These are phyloP conservation scores for Globisporangium apiculatum DNA, from an alignment of 352 stramenopile genomes.

Conservation along the genomic window DNA sequence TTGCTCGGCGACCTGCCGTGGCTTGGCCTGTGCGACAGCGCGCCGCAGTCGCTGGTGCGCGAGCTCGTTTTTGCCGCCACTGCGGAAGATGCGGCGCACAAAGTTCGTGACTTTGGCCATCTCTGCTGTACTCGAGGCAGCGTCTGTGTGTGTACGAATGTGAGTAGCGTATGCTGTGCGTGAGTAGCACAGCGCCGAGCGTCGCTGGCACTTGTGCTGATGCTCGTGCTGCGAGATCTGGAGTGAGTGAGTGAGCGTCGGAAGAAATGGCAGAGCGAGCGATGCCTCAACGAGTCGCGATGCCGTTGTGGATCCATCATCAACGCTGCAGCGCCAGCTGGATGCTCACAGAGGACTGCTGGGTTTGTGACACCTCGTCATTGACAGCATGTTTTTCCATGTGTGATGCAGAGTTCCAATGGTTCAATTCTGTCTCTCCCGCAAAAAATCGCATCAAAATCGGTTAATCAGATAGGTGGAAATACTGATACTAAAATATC, in stretches of 20 bases:
- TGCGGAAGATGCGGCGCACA: conserved; percentile 39
- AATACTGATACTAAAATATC: too few species aligned
- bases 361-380: too few species aligned
- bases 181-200: too few species aligned
- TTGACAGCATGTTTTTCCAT: too few species aligned
- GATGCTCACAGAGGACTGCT: too few species aligned
- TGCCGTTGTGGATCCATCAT: not conserved
- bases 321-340: too few species aligned
- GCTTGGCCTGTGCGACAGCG: conserved; percentile 35
- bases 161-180: not conserved
- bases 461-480: too few species aligned
- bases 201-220: not conserved
- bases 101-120: conserved; percentile 41
- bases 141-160: not conserved
- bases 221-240: not conserved
- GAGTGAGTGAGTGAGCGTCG: not conserved
- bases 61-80: conserved; percentile 14
- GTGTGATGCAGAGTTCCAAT: too few species aligned
- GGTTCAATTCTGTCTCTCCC: too few species aligned
- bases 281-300: too few species aligned
- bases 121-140: not conserved
- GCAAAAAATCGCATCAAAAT: too few species aligned
- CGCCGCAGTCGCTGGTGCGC: conserved; percentile 50
- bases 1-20: conserved; percentile 38
- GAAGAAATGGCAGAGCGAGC: not conserved